A percentile compares a stretch with the other conserved stretches of the same genome.
These are phyloP conservation scores for Cryptosporidium muris DNA, from an alignment of 169 alveolate genomes.

Conservation along the genomic window DNA sequence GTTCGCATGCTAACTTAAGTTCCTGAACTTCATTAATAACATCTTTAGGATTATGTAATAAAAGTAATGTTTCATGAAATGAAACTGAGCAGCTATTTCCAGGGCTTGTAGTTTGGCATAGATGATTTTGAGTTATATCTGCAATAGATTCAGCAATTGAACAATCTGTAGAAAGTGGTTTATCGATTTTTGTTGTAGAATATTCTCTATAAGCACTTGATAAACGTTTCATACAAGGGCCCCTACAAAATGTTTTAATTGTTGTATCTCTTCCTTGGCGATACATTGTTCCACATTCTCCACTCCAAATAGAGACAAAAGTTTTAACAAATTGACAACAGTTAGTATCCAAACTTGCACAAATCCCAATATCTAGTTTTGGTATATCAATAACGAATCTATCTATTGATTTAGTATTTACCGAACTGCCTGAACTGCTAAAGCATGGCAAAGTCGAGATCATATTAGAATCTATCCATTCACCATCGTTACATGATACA, in stretches of 20 bases:
- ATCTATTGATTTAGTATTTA: not conserved
- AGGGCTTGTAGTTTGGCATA: constrained; percentile 11
- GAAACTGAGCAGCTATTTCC: constrained; percentile 29
- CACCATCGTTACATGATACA: constrained; percentile 48
- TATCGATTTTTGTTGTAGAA: not conserved
- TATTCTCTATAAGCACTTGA: not conserved
- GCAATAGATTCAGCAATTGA: constrained; percentile 30
- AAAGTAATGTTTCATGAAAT: constrained; percentile 51
- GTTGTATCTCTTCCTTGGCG: constrained; percentile 68
- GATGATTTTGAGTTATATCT: constrained; percentile 19
- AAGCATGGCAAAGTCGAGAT: constrained; percentile 33
- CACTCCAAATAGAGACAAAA: constrained; percentile 36
- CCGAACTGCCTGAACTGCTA: not conserved
- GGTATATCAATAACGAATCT: constrained; percentile 5
- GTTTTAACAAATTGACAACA: constrained; percentile 35
- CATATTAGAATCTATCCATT: constrained; percentile 30
- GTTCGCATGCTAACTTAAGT: constrained; percentile 14
- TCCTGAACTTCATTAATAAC: constrained; percentile 6
- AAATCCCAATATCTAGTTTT: not conserved
- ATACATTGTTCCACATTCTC: constrained; percentile 68
- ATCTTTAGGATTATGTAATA: constrained; percentile 12
- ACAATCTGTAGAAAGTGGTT: constrained; percentile 11
- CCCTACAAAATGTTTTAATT: constrained; percentile 59
- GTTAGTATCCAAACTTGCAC: constrained; percentile 3
- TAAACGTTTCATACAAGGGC: constrained; percentile 37